Percentiles rank a stretch among this genome's conserved stretches.
phyloP scores from a whole-genome alignment of 768 basidiomycete species.

The Amanita jacksonii region DNA sequence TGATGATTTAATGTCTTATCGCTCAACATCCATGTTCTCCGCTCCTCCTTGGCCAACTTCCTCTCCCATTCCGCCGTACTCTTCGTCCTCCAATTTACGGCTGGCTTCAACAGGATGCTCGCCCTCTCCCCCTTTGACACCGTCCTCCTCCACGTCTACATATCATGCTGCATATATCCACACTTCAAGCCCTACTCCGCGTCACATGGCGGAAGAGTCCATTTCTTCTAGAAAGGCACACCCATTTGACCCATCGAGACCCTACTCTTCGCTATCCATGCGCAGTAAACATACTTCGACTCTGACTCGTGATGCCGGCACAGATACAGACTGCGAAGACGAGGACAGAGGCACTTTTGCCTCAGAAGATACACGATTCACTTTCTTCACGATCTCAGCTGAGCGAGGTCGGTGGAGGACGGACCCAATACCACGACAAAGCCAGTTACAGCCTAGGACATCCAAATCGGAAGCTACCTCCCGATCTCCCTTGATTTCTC shows the following conservation, averaged over 20 bases:
- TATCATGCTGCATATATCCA: background rate
- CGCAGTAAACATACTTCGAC: constrained; percentile 9
- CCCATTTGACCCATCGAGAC: no score
- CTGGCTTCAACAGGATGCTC: constrained; percentile 1
- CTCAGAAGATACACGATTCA: constrained; percentile 28
- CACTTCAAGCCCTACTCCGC: background rate
- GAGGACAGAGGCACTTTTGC: constrained; percentile 22
- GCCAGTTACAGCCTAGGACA: constrained; percentile 6
- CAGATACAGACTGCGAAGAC: constrained; percentile 28
- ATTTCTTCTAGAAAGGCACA: no score
- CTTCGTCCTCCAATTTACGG: constrained; percentile 4
- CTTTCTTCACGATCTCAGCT: constrained; percentile 45
- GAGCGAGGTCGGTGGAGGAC: constrained; percentile 52
- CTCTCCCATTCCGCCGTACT: constrained; percentile 16
- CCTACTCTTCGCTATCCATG: no score
- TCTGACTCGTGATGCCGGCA: constrained; percentile 1
- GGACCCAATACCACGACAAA: constrained; percentile 32
- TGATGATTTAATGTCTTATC: constrained; percentile 33
- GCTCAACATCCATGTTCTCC: constrained; percentile 32
- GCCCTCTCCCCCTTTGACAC: background rate
- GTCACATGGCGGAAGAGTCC: background rate
- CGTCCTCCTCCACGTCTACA: background rate
- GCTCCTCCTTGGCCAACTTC: no score
- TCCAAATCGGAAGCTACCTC: background rate
- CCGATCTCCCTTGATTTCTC: background rate